Base-by-base conservation (phyloP, 2,329 filamentous ascomycete genomes). In the Sporothrix euskadiensis region DNA sequence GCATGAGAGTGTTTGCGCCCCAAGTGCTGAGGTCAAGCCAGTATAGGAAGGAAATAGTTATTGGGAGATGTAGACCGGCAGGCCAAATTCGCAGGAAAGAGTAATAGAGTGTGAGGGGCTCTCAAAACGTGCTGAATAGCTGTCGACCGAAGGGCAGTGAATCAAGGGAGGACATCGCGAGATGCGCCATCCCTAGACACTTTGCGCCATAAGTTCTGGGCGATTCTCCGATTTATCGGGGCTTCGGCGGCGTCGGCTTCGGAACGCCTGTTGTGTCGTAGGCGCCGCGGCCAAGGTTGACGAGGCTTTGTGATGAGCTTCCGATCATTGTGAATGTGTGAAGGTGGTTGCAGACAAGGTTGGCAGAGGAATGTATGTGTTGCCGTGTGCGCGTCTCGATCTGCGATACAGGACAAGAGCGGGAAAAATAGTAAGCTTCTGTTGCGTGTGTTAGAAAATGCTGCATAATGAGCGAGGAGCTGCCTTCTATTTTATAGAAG, bases 191-290 rank as follows among this genome's bases (percentile, higher is more conserved):
- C 30, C 63, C 26, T 39, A 10, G 26, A 30, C 30, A 35, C 66
- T 57, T 41, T 66, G 30, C 68, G 59, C 49, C 12, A 16, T 2
- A 12, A 12, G 35, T 12, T 10, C 4, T 1, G 35, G 2, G 7
- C 8, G 22, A 47, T 14, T 35, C 52, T 30, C 39, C 22, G 9
- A 39, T 54, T 80, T 81, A 81, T 75, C 79, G 78, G 54, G 80
- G 78, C 78, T 81, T 81, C 41, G 80, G 81, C 72, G 80, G 81
- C 69, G 79, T 78, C 12, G 81, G 81, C 78, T 82, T 82, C 47
- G 80, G 80, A 10, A 81, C 80, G 39, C 81, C 81, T 39, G 81
- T 81, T 73, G 80, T 82, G 75, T 82, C 81, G 72, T 82, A 82
- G 75, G 80, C 81, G 39, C 80, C 80, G 14, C 81, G 78, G 77